phyloP scores from a whole-genome alignment of 2,329 filamentous ascomycete species.

The Xylariaceae sp. region DNA sequence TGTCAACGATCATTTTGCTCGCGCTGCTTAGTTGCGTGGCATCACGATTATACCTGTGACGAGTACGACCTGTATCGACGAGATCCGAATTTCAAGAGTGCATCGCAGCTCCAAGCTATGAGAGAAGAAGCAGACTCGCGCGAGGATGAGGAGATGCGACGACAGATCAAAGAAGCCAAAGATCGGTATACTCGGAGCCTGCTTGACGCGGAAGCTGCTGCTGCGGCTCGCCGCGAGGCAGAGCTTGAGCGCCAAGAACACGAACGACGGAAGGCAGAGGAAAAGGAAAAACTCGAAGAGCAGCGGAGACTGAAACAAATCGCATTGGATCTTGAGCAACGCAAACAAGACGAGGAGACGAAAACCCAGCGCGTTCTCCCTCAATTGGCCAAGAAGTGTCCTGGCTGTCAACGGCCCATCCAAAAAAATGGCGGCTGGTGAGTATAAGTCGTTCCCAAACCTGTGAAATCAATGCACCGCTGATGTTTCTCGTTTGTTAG shows the following conservation, averaged over 20 bases:
- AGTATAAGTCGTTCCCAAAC: neutral
- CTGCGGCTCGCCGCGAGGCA: no score
- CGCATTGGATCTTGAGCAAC: no score
- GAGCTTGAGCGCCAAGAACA: slow-evolving; percentile 9
- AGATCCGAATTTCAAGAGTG: slow-evolving; percentile 37
- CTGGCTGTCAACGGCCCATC: slow-evolving; percentile 35
- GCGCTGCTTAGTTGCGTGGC: slow-evolving; percentile 40
- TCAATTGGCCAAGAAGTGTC: slow-evolving; percentile 36
- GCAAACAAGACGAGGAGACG: slow-evolving; percentile 34
- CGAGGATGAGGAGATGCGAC: slow-evolving; percentile 34
- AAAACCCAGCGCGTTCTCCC: slow-evolving; percentile 27
- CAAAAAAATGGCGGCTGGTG: slow-evolving; percentile 41
- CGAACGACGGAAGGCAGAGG: slow-evolving; percentile 10
- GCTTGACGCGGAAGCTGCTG: slow-evolving; percentile 15
- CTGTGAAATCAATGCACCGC: neutral
- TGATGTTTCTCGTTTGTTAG: neutral
- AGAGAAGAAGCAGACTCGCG: slow-evolving; percentile 41
- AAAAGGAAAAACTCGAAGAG: neutral
- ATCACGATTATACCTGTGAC: slow-evolving; percentile 37
- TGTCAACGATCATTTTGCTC: slow-evolving; percentile 42
- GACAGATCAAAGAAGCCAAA: slow-evolving; percentile 35
- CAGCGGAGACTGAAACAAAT: no score
- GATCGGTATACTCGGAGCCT: slow-evolving; percentile 32
- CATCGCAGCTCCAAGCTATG: slow-evolving; percentile 39
- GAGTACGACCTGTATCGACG: slow-evolving; percentile 39